phyloP scores from a whole-genome alignment of 2,329 filamentous ascomycete species.

The Pyrenophora seminiperda region DNA sequence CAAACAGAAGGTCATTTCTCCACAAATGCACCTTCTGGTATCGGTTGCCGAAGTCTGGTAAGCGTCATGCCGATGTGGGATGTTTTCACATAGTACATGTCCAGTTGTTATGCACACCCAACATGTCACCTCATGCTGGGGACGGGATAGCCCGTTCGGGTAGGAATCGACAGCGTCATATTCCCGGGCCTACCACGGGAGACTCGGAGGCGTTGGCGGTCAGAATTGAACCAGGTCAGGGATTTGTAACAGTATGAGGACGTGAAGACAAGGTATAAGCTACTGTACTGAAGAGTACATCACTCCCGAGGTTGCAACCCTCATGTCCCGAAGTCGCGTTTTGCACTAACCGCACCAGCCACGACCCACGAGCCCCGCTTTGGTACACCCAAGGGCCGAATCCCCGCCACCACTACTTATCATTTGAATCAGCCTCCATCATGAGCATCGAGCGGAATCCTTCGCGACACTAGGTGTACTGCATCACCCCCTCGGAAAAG shows the following conservation, averaged over 20 bases:
- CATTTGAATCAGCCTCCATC: too few relatives aligned
- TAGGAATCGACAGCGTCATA: not conserved
- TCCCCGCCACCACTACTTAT: too few relatives aligned
- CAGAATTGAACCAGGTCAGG: not conserved
- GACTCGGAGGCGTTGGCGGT: too few relatives aligned
- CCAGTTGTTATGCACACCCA: not conserved
- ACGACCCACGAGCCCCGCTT: not conserved
- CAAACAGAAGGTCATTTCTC: too few relatives aligned
- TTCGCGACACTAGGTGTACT: too few relatives aligned
- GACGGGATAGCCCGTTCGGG: not conserved
- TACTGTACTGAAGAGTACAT: not conserved
- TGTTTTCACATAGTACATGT: not conserved
- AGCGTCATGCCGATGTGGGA: not conserved
- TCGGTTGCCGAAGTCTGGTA: not conserved
- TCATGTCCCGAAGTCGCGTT: not conserved
- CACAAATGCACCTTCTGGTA: not conserved
- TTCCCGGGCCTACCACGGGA: too few relatives aligned
- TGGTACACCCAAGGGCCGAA: too few relatives aligned
- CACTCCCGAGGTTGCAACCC: too few relatives aligned
- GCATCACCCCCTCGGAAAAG: too few relatives aligned
- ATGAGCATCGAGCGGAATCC: too few relatives aligned
- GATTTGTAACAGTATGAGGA: not conserved
- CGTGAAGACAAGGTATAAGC: not conserved
- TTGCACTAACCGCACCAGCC: slow-evolving; percentile 2
- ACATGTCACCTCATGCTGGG: not conserved